Conservation (phyloP, 176 grass and related monocot genomes). For the Zea mays region Zm-B73-REFERENCE-NAM-5.0 NC_050099.1:240426001-240426500, state of each 20-base stretch:
- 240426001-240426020: conserved; percentile 65
- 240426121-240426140: conserved; percentile 65
- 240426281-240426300: conserved; percentile 69
- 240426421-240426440: conserved; percentile 82
- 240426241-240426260: conserved; percentile 71
- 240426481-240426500: conserved; percentile 53
- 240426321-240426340: conserved; percentile 76
- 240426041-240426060: conserved; percentile 68
- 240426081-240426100: conserved; percentile 53
- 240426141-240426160: conserved; percentile 57
- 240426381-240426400: conserved; percentile 69
- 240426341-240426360: conserved; percentile 68
- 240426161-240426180: conserved; percentile 57
- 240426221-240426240: conserved; percentile 45
- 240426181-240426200: conserved; percentile 62
- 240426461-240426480: conserved; percentile 74
- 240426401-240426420: conserved; percentile 71
- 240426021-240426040: conserved; percentile 70
- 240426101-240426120: conserved; percentile 63
- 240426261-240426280: conserved; percentile 69
- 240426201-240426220: conserved; percentile 53
- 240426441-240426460: conserved; percentile 78
- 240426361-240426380: conserved; percentile 72
- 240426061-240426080: conserved; percentile 46
- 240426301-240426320: conserved; percentile 87